phyloP scores from a whole-genome alignment of 2,329 filamentous ascomycete genomes.

The Fulvia fulva region DNA sequence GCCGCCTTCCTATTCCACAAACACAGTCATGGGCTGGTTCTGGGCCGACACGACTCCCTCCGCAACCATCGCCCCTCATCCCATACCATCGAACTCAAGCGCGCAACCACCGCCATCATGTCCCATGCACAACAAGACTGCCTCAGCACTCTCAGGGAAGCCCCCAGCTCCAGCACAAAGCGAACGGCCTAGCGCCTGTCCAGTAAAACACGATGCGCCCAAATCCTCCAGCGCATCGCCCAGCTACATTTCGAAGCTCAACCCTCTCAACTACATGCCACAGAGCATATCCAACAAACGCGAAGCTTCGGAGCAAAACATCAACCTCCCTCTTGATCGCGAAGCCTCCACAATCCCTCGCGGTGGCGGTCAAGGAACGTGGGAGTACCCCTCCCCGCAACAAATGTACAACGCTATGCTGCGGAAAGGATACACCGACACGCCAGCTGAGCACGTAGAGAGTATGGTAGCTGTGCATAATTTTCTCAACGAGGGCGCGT shows the following conservation, averaged over 20 bases:
- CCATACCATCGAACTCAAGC: slow-evolving; percentile 41
- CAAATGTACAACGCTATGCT: slow-evolving; percentile 99
- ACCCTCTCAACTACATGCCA: slow-evolving; percentile 95
- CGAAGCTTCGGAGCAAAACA: slow-evolving; percentile 63
- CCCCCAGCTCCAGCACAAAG: slow-evolving; percentile 22
- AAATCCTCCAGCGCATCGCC: slow-evolving; percentile 30
- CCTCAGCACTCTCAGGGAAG: slow-evolving; percentile 32
- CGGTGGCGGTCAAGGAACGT: slow-evolving; percentile 69
- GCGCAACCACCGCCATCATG: slow-evolving; percentile 58
- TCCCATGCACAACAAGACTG: slow-evolving; percentile 59
- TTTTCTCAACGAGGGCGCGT: slow-evolving; percentile 95
- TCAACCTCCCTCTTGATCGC: slow-evolving; percentile 71
- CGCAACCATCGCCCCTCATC: slow-evolving; percentile 44
- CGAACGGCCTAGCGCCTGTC: slow-evolving; percentile 47
- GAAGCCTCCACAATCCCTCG: slow-evolving; percentile 90
- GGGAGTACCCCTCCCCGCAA: slow-evolving; percentile 97
- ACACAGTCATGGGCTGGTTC: slow-evolving; percentile 61
- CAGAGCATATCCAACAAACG: slow-evolving; percentile 74
- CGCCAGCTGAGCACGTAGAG: slow-evolving; percentile 87
- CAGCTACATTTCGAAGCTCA: slow-evolving; percentile 62
- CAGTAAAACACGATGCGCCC: slow-evolving; percentile 43
- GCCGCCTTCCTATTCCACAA: background rate
- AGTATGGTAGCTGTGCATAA: slow-evolving; percentile 98
- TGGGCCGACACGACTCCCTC: slow-evolving; percentile 56
- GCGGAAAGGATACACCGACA: slow-evolving; percentile 93